Conservation (phyloP, 2,329 filamentous ascomycete species). For the Arthrobotrys sinensis region DNA sequence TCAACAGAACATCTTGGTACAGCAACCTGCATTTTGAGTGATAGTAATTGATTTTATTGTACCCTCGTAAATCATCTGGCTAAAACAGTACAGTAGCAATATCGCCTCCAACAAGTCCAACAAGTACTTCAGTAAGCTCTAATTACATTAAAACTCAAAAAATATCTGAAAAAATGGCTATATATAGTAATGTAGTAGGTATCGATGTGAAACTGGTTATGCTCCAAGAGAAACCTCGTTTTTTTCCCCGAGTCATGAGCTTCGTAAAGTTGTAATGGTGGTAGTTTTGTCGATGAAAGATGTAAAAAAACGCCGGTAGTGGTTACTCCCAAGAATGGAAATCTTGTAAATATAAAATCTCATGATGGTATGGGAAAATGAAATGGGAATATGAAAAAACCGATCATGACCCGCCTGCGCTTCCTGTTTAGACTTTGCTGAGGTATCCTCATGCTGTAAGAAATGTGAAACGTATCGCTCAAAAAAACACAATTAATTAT, state of each 20-base stretch:
- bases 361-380: constrained; percentile 9
- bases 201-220: constrained; percentile 11
- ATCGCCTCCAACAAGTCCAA: constrained; percentile 24
- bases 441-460: constrained; percentile 11
- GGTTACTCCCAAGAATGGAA: constrained; percentile 23
- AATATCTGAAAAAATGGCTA: not conserved
- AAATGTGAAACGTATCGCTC: not conserved
- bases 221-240: constrained; percentile 19
- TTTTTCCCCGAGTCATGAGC: constrained; percentile 35
- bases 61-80: constrained; percentile 29
- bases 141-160: constrained; percentile 15
- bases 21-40: not conserved
- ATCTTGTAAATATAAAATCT: constrained; percentile 9
- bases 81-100: constrained; percentile 19
- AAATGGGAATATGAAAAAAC: constrained; percentile 17
- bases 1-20: not conserved
- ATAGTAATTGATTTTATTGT: constrained; percentile 11
- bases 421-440: constrained; percentile 22
- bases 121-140: not conserved
- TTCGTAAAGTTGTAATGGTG: constrained; percentile 34
- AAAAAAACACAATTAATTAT: constrained; percentile 37
- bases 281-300: constrained; percentile 26
- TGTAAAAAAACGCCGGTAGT: constrained; percentile 42
- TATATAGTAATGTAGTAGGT: constrained; percentile 1
- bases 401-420: constrained; percentile 33